Evolutionary conservation across 2,329 filamentous ascomycete genomes (phyloP).

Genomic region (Mycogone perniciosa): DNA sequence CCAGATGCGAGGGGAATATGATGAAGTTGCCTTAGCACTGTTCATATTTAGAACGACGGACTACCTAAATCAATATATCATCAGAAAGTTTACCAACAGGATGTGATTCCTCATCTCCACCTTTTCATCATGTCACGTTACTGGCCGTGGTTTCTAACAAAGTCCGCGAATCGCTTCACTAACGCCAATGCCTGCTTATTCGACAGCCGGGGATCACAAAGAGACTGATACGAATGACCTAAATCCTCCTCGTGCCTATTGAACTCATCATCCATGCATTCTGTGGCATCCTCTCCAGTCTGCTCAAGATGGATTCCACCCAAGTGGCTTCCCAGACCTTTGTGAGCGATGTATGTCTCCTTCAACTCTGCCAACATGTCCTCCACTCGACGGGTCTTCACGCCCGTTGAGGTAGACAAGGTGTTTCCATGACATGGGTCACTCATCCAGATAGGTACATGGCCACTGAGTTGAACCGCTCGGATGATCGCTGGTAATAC

Average conservation of each 20-base stretch:
- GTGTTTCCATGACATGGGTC: neutral
- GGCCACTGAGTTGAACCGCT: neutral
- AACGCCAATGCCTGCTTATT: neutral
- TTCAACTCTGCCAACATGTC: neutral
- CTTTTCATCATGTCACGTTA: no score
- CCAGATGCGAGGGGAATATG: no score
- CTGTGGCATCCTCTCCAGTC: neutral
- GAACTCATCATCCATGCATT: neutral
- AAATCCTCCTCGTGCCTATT: neutral
- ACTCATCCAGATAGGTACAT: neutral
- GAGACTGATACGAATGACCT: neutral
- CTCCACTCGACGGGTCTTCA: neutral
- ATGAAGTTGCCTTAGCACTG: no score
- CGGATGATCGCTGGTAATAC: neutral
- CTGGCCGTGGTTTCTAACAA: neutral
- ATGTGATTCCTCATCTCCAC: no score
- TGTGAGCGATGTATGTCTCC: neutral
- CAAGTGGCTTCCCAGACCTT: neutral
- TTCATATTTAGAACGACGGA: no score
- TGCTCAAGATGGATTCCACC: neutral
- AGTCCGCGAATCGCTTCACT: neutral
- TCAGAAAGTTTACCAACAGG: no score
- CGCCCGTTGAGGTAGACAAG: neutral
- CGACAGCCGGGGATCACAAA: neutral
- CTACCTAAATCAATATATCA: no score